phyloP scores from a whole-genome alignment of 495 filamentous ascomycete species.

The Hypoxylon intermedium region DNA sequence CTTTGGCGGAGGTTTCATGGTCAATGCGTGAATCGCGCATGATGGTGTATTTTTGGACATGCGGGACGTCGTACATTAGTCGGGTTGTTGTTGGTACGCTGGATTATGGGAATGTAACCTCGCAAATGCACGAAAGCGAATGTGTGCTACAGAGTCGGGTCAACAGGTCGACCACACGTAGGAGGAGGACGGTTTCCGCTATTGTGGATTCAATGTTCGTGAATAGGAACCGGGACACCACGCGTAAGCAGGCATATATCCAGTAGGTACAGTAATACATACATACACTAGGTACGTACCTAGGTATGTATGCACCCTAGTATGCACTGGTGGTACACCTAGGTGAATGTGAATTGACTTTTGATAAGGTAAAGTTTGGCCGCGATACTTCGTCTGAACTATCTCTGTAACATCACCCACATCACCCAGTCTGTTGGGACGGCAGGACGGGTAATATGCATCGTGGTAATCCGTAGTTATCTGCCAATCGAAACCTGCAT shows the following conservation, averaged over 20 bases:
- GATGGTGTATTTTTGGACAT: constrained; percentile 10
- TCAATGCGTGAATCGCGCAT: neutral
- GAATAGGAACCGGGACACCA: neutral
- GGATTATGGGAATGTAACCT: constrained; percentile 26
- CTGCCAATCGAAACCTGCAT: constrained; percentile 10
- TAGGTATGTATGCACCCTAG: neutral
- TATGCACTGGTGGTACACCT: too few species aligned
- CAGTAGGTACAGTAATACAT: too few species aligned
- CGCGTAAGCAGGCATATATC: neutral
- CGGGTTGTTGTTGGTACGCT: constrained; percentile 1
- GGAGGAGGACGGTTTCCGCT: neutral
- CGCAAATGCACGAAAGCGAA: constrained; percentile 2
- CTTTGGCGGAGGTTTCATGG: neutral
- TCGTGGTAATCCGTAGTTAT: constrained; percentile 19
- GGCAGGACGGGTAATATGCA: constrained; percentile 17
- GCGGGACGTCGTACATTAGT: constrained; percentile 1
- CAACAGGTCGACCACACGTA: neutral
- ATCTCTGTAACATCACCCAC: constrained; percentile 36
- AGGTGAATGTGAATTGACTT: neutral
- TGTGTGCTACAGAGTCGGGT: neutral
- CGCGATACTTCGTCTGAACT: neutral
- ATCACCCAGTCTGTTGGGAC: constrained; percentile 24
- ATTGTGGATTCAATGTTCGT: constrained; percentile 1
- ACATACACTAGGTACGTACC: neutral
- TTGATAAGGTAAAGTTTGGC: neutral